These are phyloP conservation scores for Pseudocercospora musae DNA, from an alignment of 2,329 filamentous ascomycete species.

Conservation along the genomic window DNA sequence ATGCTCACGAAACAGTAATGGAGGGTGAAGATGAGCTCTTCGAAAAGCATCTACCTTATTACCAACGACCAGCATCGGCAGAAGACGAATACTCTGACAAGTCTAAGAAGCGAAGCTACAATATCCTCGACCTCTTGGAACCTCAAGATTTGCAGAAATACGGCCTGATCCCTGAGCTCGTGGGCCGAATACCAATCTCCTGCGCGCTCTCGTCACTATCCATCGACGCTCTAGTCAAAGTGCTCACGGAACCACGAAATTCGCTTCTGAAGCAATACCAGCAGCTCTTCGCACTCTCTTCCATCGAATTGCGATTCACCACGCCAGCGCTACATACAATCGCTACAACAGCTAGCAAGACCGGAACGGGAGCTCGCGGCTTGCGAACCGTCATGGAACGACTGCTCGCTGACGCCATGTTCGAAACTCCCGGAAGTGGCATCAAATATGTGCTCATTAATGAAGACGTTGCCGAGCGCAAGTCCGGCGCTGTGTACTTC, in stretches of 20 bases:
- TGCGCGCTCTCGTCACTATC: conserved; percentile 77
- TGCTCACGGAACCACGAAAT: conserved; percentile 89
- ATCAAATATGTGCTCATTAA: conserved; percentile 48
- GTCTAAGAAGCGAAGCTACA: conserved; percentile 63
- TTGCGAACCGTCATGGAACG: conserved; percentile 49
- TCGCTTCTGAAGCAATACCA: conserved; percentile 85
- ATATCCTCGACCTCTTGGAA: conserved; percentile 64
- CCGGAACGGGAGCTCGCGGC: conserved; percentile 66
- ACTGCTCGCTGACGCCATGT: conserved; percentile 46
- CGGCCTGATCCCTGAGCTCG: conserved; percentile 87
- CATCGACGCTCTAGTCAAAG: conserved; percentile 68
- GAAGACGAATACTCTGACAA: conserved; percentile 31
- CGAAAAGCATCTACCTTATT: conserved; percentile 48
- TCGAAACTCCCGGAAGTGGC: conserved; percentile 46
- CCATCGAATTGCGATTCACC: conserved; percentile 76
- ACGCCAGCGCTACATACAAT: conserved; percentile 76
- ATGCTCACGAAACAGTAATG: conserved; percentile 57
- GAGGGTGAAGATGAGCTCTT: conserved; percentile 56
- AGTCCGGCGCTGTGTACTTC: conserved; percentile 43
- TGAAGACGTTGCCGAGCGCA: conserved; percentile 44
- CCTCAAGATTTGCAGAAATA: conserved; percentile 67
- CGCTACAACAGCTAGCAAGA: conserved; percentile 64
- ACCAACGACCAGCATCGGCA: conserved; percentile 35
- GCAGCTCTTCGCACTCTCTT: conserved; percentile 77
- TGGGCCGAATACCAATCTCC: conserved; percentile 89